Conservation (phyloP, 169 alveolate species). For the Amoebophrya sp. region DNA sequence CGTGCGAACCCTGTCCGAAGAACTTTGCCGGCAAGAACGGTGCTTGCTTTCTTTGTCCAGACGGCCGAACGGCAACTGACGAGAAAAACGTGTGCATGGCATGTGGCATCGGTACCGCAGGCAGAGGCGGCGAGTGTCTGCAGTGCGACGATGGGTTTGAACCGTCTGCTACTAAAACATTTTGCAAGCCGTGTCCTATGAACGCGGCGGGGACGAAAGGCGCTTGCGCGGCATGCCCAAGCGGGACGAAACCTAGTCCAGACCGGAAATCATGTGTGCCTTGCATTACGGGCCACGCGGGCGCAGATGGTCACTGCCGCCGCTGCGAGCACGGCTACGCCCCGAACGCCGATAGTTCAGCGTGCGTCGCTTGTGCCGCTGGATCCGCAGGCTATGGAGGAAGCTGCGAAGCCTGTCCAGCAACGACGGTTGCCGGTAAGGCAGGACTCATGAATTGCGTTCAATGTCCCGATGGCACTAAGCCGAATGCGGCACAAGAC, state of each 20-base stretch:
- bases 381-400: background rate
- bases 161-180: background rate
- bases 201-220: background rate
- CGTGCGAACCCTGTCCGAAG: background rate
- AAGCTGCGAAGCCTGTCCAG: background rate
- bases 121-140: background rate
- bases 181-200: background rate
- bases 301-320: background rate
- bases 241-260: background rate
- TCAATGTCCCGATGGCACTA: background rate
- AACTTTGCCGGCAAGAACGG: slow-evolving; percentile 3
- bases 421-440: background rate
- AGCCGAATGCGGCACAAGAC: background rate
- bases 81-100: background rate
- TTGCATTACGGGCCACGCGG: background rate
- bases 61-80: background rate
- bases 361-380: background rate
- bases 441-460: background rate
- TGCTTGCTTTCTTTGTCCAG: background rate
- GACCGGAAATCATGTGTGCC: background rate
- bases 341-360: background rate
- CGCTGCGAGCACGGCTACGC: background rate
- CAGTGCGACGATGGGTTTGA: background rate
- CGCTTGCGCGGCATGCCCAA: background rate
- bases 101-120: background rate